Evolutionary conservation across 345 rosid species (phyloP), one percentile per base, ranked within the genome.

Genomic region (Capsella bursapastoris): DNA sequence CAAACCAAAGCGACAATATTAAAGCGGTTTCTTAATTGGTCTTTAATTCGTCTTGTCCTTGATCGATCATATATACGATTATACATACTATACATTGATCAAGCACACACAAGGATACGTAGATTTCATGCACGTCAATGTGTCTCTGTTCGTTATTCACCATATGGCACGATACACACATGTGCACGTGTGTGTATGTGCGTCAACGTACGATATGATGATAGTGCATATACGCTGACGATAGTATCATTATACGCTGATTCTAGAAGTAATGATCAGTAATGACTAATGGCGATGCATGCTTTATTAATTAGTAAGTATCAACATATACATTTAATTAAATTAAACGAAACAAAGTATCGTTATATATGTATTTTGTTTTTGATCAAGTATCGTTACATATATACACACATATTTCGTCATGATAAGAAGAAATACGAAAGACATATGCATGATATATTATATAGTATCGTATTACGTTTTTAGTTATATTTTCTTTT

Each of bases 1-100:
- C 70, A 47, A 63, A 76, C 70, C 60, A 29, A 76, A 63, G 80
- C 75, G 60, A 70, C 66, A 70, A 35, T 27, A 62, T 37, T 55
- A 69, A 69, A 67, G 25, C 56, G 45, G 45, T 56, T 60, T 67
- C 62, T 68, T 52, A 53, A 60, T 56, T 53, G 44, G 28, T 55
- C 45, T 68, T 76, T 52, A 52, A 34, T 52, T 51, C 51, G 14
- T 72, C 35, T 15, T 15, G 38, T 68, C 58, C 61, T 60, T 40
- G 15, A 32, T 51, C 49, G 15, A 32, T 51, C 64, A 68, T 53
- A 9, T 14, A 16, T 57, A 58, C 66, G 38, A 52, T 34, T 59
- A 51, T 44, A 29, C 27, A 16, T 57, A 58, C 59, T 22, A 34
- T 34, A 8, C 37, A 58, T 38, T 11, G 37, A 64, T 73, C 70